Evolutionary conservation across 2,329 filamentous ascomycete species (phyloP), one percentile per base, ranked within the genome.

Genomic region (Septoria linicola): DNA sequence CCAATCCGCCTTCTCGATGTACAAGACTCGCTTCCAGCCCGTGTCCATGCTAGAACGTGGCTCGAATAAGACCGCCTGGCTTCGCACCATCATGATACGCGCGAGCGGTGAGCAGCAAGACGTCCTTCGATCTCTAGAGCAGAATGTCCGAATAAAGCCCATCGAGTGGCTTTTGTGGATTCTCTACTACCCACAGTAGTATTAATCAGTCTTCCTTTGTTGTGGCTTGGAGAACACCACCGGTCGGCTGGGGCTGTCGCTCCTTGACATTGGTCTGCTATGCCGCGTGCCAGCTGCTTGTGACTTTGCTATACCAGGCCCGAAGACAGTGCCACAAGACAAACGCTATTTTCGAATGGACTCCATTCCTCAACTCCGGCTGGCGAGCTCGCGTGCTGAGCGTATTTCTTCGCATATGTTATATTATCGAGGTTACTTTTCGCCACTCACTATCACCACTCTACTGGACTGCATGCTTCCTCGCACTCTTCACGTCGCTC

Each of bases 161-260:
- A 3, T 11, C 13, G 35, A 25, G 14, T 49, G 41, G 20, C 3
- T 49, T 2, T 8, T 14, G 17, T 31, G 14, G 5, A 21, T 49
- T n/a, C n/a, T 11, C 20, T 49, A 10, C 13, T 49, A n/a, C 45
- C 45, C n/a, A 49, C 45, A 13, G 8, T 41, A 10, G 14, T 49
- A 2, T 30, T 49, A 11, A 49, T 49, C 14, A 41, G 45, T 14
- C 36, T 49, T 6, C 45, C 45, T 16, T 36, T 37, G 21, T 49
- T 14, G 45, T 49, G 10, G 45, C 45, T 8, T 49, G 45, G 45
- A 49, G 31, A 30, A 49, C 45, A 27, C 45, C 45, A 16, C 45
- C 45, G 21, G 31, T 49, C 10, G 45, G 45, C 23, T 49, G 45
- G 45, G 45, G 35, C 14, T 49, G 45, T 41, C 35, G 45, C 25